Percentiles rank a stretch among this genome's conserved stretches.
Evolutionary conservation across 73 alveolate genomes (phyloP).

Genomic region (Symbiodinium pilosum): DNA sequence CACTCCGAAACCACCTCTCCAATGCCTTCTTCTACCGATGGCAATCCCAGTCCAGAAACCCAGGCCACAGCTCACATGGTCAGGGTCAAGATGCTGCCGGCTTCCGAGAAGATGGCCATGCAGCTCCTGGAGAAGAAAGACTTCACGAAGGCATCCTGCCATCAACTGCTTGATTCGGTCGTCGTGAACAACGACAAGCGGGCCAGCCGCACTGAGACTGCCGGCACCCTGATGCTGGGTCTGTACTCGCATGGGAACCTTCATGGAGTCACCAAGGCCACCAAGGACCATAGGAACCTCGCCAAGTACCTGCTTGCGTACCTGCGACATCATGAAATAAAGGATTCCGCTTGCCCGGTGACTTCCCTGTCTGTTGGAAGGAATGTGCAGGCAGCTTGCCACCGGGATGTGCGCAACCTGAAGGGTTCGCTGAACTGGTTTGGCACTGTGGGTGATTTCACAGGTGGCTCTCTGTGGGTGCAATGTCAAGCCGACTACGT

Average conservation of each 20-base stretch:
- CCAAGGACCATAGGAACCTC: neutral
- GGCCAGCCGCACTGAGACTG: neutral
- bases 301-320: neutral
- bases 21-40: too few relatives aligned
- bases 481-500: neutral
- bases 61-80: too few relatives aligned
- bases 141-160: neutral
- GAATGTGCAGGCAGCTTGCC: neutral
- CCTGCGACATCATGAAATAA: neutral
- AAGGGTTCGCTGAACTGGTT: neutral
- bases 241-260: neutral
- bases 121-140: neutral
- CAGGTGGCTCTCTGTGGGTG: neutral
- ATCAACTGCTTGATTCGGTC: neutral
- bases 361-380: neutral
- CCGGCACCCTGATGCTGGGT: neutral
- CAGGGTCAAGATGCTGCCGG: too few relatives aligned
- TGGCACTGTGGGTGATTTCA: neutral
- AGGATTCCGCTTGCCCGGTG: neutral
- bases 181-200: neutral
- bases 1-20: too few relatives aligned
- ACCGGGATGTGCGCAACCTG: neutral
- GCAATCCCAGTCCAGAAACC: too few relatives aligned
- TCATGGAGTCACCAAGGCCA: neutral
- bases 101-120: neutral